Base-by-base conservation (phyloP, 139 green algal genomes). In the Astrephomene gubernaculifera region DNA sequence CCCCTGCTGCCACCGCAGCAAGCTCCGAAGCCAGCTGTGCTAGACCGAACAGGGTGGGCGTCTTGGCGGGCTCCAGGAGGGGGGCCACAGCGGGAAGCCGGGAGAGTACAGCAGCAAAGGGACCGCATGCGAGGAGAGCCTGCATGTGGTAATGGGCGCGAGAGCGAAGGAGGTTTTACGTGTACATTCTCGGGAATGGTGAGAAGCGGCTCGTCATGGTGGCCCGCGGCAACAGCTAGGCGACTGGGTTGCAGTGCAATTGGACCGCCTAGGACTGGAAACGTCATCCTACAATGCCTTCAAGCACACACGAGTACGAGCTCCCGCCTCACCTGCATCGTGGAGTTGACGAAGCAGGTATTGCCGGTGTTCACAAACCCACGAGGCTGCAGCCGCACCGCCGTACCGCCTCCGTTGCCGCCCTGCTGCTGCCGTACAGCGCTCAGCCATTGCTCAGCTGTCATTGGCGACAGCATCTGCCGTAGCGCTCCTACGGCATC, bases 291-390 rank as follows among this genome's bases (percentile, higher is more conserved):
- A n/a, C n/a, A n/a, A n/a, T n/a, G n/a, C n/a, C n/a, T n/a, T n/a
- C n/a, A n/a, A n/a, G n/a, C n/a, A n/a, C n/a, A n/a, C n/a, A n/a
- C n/a, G n/a, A n/a, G n/a, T n/a, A n/a, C n/a, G n/a, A n/a, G n/a
- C n/a, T n/a, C n/a, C n/a, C n/a, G n/a, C 35, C 70, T 14, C 53
- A 93, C 91, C 91, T 95, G 92, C 71, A 96, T 82, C 1, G 91
- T 94, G 36, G 87, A 88, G 88, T 96, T 97, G 83, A 96, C 91
- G 83, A 97, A 97, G 93, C 95, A 97, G 4, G 93, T 88, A 89
- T 97, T 96, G 68, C 95, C 95, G 0, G 93, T 94, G 90, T 97
- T 97, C 53, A 93, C 54, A 9, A 97, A 88, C 12, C 95, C 93
- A 8, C 93, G 85, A 1, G 94, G 94, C 86, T 88, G 73, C 49